Evolutionary conservation across 768 basidiomycete species (phyloP).

Genomic region (Serpula lacrymans): DNA sequence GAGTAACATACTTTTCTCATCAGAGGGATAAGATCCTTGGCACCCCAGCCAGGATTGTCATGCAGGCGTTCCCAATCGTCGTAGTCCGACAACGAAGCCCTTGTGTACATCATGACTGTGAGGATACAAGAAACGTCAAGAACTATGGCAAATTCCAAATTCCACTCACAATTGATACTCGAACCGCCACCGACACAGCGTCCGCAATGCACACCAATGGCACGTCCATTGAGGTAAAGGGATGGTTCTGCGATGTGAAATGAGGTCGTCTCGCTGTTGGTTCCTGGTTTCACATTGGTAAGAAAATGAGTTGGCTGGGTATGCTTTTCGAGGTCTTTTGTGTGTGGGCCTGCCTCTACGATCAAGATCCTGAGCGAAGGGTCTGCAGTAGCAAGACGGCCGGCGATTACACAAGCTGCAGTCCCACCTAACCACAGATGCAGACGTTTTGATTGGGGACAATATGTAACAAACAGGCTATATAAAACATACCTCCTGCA

Average conservation of each 20-base stretch:
- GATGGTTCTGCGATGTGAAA: slow-evolving; percentile 10
- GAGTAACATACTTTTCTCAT: slow-evolving; percentile 16
- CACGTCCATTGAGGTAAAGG: slow-evolving; percentile 11
- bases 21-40: slow-evolving; percentile 21
- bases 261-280: slow-evolving; percentile 14
- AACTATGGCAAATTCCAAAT: neutral
- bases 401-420: slow-evolving; percentile 26
- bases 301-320: slow-evolving; percentile 16
- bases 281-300: slow-evolving; percentile 13
- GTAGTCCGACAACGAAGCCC: slow-evolving; percentile 23
- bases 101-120: slow-evolving; percentile 16
- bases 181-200: slow-evolving; percentile 24
- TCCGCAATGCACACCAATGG: slow-evolving; percentile 13
- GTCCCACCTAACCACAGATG: slow-evolving; percentile 18
- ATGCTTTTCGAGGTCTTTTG: slow-evolving; percentile 15
- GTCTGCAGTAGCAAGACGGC: slow-evolving; percentile 20
- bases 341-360: slow-evolving; percentile 21
- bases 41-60: slow-evolving; percentile 23
- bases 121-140: neutral
- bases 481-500: slow-evolving; percentile 9
- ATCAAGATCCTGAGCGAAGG: slow-evolving; percentile 24
- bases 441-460: too few relatives aligned
- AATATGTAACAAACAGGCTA: too few relatives aligned
- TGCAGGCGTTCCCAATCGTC: slow-evolving; percentile 22
- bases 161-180: slow-evolving; percentile 15